Evolutionary conservation across 371 early-diverging fungal genomes (phyloP), one percentile per base, ranked within the genome.

Genomic region (Chytridium lagenaria): DNA sequence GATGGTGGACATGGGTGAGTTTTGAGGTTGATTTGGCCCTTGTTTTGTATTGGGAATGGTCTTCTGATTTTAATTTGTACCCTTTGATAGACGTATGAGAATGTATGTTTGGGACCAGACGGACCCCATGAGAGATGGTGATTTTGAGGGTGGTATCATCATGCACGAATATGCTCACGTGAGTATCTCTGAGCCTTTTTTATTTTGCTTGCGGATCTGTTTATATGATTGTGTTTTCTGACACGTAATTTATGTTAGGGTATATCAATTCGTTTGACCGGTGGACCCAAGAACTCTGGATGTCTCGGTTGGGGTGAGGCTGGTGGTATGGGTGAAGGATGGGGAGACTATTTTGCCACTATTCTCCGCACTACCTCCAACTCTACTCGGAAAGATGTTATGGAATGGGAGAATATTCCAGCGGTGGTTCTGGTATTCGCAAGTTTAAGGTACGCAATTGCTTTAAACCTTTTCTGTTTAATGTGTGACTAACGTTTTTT

Each of bases 281-380:
- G 96, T 74, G 96, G 97, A 1, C 95, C 95, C 7, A 86, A 87
- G 69, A 95, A 97, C 89, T 88, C 91, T 61, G 92, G 92, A 73
- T 98, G 98, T 77, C 87, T 98, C 51, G 92, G 92, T 19, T 95
- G 92, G 91, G 95, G 95, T 69, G 97, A 98, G 85, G 88, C 94
- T 30, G 97, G 95, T 68, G 96, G 95, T 65, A 80, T 84, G 82
- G 95, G 97, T 64, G 97, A 96, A 86, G 98, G 98, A 49, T 97
- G 96, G 96, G 95, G 96, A 23, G 98, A 98, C 74, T 92, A 91
- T 77, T 88, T 96, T 72, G 96, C 96, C n/a, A 93, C 93, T 33
- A 88, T 92, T 57, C 85, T 95, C 72, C 89, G 95, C 30, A 90
- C 90, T 85, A 89, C 85, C 28, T 50, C 78, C n/a, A 78, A 80